Base-by-base conservation (phyloP, 257 asterid genomes). In the Scutellaria galericulata region DNA sequence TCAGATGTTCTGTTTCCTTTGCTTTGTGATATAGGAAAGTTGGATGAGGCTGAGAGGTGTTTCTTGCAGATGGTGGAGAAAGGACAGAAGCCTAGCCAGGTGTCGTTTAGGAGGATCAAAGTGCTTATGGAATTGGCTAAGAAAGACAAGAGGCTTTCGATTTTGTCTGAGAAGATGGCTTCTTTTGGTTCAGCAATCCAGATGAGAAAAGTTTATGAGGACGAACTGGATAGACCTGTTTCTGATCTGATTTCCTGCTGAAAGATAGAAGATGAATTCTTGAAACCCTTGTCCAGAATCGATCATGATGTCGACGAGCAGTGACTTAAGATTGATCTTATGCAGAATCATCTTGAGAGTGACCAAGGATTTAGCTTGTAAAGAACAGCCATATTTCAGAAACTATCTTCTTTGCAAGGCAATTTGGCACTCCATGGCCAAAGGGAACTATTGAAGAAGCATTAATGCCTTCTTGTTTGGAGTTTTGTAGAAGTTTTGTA, bases 11-110 rank as follows among this genome's bases (percentile, higher is more conserved):
- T 89, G 73, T 77, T 94, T 61, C 90, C 81, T 81, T 86, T 94
- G 89, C 95, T 94, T 12, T 94, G 96, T 78, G 89, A 83, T 20
- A 6, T 86, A 82, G 97, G 97, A 35, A 91, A 81, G 78, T 44
- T 94, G 80, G 85, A 75, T 13, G 95, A 89, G 73, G 97, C 93
- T 3, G 97, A 93, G 85, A 81, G 82, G 81, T 93, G 96, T 74
- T 91, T 94, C 88, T 77, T 91, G 95, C 93, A 91, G 73, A 89
- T 91, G 99, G 81, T 87, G 80, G 91, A 86, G 79, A 89, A 88
- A 64, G 89, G 95, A 56, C 96, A 91, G 83, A 91, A 79, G 73
- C 97, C 97, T 11, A 94, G 97, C 71, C 73, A 83, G 59, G 87
- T 87, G 6, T 79, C 97, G 0, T 89, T 91, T 74, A 88, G 89